Evolutionary conservation across 176 grass and related monocot genomes (phyloP), one percentile per base, ranked within the genome.

Genomic region (Areca catechu): DNA sequence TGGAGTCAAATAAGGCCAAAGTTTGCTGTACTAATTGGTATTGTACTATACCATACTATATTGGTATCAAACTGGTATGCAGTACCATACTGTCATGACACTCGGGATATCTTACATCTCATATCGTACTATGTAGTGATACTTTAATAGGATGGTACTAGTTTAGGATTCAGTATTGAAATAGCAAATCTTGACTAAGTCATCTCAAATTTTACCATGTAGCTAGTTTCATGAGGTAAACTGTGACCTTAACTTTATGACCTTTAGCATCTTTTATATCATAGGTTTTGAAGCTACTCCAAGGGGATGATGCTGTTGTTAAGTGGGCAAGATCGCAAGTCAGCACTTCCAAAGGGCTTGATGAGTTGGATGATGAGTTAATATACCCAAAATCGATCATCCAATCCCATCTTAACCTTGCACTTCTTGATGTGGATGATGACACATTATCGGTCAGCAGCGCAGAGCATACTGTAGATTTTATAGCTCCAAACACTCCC

Each of bases 361-460:
- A 99, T 0, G 78, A 62, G 0, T 88, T 73, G 0, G 93, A 89
- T 15, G 94, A 93, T 55, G 88, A 75, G 54, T 21, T 37, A 0
- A 15, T 19, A 1, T 52, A 75, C 19, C 62, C 74, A 5, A 70
- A 79, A 20, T 30, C 78, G 0, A 83, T 83, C 49, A 99, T 93
- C 71, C 84, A 67, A 66, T 99, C 84, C 0, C 82, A 99, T 58
- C 81, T 99, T 27, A 89, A 66, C 59, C 81, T 99, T 0, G 94
- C 94, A 0, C 54, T 99, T 51, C 79, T 99, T 0, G 94, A 86
- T 9, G 79, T 98, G 22, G 94, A 99, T 1, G 88, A 89, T 20
- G 94, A 92, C 29, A 65, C 82, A 5, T 63, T 89, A 53, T 99
- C 94, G 4, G 62, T 52, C 17, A 79, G 78, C 74, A 99, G 94